These are phyloP conservation scores for Daldinia childiae DNA, from an alignment of 495 filamentous ascomycete genomes.

Conservation along the genomic window DNA sequence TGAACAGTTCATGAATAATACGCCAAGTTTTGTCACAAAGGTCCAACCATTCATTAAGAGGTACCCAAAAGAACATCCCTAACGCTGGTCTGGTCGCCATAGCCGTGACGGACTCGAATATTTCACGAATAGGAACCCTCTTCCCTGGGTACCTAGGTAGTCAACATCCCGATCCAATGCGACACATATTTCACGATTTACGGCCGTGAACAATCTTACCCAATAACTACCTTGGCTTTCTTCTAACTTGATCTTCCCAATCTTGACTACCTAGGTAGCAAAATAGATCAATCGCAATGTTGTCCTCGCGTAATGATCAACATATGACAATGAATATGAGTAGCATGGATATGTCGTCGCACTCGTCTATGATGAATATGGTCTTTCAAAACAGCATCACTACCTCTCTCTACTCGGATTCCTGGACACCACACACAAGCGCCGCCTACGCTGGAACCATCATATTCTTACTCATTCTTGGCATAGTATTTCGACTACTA, in stretches of 20 bases:
- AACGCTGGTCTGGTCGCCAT: background rate
- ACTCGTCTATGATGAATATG: slow-evolving; percentile 53
- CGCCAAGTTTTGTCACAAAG: background rate
- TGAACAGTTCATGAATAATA: background rate
- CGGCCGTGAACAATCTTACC: background rate
- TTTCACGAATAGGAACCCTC: background rate
- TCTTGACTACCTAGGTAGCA: background rate
- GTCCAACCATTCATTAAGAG: background rate
- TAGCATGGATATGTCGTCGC: slow-evolving; percentile 38
- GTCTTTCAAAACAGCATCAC: slow-evolving; percentile 72
- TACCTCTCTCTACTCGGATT: slow-evolving; percentile 76
- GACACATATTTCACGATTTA: background rate
- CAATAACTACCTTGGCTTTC: background rate
- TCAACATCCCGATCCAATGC: background rate
- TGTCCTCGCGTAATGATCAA: background rate
- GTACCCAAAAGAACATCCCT: background rate
- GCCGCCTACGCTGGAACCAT: slow-evolving; percentile 85
- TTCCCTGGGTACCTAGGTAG: background rate
- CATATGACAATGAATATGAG: slow-evolving; percentile 35
- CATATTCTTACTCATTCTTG: slow-evolving; percentile 83
- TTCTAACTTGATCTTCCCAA: background rate
- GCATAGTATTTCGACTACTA: slow-evolving; percentile 71
- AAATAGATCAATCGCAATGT: background rate
- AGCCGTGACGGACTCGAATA: background rate
- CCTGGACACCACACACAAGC: slow-evolving; percentile 74